Conservation (phyloP, 257 asterid genomes). For the Nicotiana tabacum region DNA sequence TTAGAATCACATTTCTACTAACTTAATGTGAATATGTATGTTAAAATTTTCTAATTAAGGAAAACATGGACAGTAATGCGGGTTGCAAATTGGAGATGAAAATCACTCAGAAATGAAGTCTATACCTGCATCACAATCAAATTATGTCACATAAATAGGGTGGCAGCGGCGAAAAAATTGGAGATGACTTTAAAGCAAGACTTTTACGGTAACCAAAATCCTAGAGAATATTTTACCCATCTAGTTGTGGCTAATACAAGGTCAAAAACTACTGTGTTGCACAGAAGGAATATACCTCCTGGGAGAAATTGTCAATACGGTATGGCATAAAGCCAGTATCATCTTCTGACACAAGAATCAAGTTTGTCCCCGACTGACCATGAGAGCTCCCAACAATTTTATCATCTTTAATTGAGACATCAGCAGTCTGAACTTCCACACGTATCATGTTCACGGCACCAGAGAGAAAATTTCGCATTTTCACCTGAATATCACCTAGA, state of each 20-base stretch:
- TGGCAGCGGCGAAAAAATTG: background rate
- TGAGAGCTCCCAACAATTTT: constrained; percentile 72
- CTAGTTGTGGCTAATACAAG: background rate
- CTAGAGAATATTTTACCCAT: background rate
- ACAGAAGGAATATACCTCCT: constrained; percentile 52
- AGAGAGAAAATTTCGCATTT: constrained; percentile 72
- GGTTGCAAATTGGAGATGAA: background rate
- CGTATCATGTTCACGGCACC: constrained; percentile 79
- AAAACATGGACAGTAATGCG: background rate
- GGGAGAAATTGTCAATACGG: constrained; percentile 90
- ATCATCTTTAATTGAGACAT: constrained; percentile 67
- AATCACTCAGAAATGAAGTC: background rate
- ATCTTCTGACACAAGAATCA: constrained; percentile 84
- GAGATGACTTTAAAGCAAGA: background rate
- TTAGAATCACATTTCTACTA: background rate
- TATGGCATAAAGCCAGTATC: constrained; percentile 97
- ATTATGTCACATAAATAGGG: background rate
- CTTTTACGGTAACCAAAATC: background rate
- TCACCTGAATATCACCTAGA: constrained; percentile 92
- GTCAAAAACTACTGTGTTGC: background rate
- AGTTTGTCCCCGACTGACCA: constrained; percentile 87
- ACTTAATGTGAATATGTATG: background rate
- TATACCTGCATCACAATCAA: background rate
- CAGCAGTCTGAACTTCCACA: constrained; percentile 94
- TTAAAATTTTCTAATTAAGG: background rate